Base-by-base conservation (phyloP, 2,329 filamentous ascomycete species). In the Ophiosphaerella narmari region DNA sequence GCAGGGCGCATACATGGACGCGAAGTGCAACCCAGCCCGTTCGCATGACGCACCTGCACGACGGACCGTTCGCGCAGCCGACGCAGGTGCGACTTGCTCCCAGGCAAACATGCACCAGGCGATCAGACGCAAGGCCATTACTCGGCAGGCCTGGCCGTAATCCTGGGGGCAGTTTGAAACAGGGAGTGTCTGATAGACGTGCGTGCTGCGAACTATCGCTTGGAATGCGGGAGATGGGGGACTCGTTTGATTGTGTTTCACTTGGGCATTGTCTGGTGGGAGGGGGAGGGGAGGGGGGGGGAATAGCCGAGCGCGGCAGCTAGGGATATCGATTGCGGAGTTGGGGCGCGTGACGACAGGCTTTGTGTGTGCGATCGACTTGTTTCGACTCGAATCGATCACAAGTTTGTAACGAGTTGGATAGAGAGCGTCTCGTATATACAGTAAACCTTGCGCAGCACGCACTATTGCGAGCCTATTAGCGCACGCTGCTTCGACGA, bases 91-190 rank as follows among this genome's bases (percentile, higher is more conserved):
- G 29, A 26, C 39, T 21, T 21, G 18, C 18, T 21, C 18, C 18
- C 18, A 11, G 7, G 26, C 40, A 36, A 13, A 35, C 32, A 13
- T 31, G 7, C n/a, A 7, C 26, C 6, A 42, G 36, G 33, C 42
- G 44, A 29, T 29, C 52, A 54, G 43, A 54, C 29, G 54, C 50
- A 56, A 43, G 54, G 45, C 43, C 52, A 50, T 54, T 57, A 56
- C 54, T 59, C 53, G 52, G 46, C 55, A 59, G 39, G 14, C 9
- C 4, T 11, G n/a, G 23, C 29, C 16, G 16, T n/a, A 31, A 37
- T 37, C 37, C 35, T 33, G 39, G 6, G 40, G 32, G 16, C 29
- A 31, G 36, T 34, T 36, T 32, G 36, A 44, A 37, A 49, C 40
- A 21, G 26, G 13, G 29, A 40, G 18, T 46, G 47, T 50, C 33